A percentile compares a stretch with the other conserved stretches of the same genome.
phyloP scores from a whole-genome alignment of 2,329 filamentous ascomycete species.

The Orbilia ellipsospora region DNA sequence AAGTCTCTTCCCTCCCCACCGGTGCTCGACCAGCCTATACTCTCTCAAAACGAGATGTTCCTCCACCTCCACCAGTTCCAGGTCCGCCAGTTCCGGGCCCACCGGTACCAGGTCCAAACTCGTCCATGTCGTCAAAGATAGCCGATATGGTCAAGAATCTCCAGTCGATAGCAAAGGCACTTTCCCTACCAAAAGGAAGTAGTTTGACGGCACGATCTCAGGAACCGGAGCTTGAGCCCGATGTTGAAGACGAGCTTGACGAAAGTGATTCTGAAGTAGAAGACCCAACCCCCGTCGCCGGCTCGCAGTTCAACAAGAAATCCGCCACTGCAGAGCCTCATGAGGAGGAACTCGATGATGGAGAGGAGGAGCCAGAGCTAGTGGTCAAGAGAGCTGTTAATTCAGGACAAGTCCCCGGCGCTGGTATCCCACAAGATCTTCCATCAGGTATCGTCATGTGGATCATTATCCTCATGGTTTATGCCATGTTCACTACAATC shows the following conservation, averaged over 20 bases:
- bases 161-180: slow-evolving; percentile 4
- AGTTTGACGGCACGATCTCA: slow-evolving; percentile 19
- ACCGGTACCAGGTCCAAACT: no score
- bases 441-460: slow-evolving; percentile 48
- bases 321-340: slow-evolving; percentile 23
- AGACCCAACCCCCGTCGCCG: slow-evolving; percentile 39
- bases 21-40: slow-evolving; percentile 11
- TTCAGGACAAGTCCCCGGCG: slow-evolving; percentile 27
- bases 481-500: slow-evolving; percentile 52
- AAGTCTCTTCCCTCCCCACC: slow-evolving; percentile 30
- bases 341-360: slow-evolving; percentile 23
- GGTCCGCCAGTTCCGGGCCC: no score
- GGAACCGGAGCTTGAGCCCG: slow-evolving; percentile 10
- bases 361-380: background rate
- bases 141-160: slow-evolving; percentile 23
- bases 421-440: slow-evolving; percentile 44
- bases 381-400: background rate
- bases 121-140: slow-evolving; percentile 12
- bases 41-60: slow-evolving; percentile 29
- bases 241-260: background rate
- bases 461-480: slow-evolving; percentile 52
- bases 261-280: slow-evolving; percentile 6
- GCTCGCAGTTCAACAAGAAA: slow-evolving; percentile 49
- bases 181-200: slow-evolving; percentile 20
- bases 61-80: no score